Base-by-base conservation (phyloP, 129 eudicot genomes). In the Helianthus annuus region DNA sequence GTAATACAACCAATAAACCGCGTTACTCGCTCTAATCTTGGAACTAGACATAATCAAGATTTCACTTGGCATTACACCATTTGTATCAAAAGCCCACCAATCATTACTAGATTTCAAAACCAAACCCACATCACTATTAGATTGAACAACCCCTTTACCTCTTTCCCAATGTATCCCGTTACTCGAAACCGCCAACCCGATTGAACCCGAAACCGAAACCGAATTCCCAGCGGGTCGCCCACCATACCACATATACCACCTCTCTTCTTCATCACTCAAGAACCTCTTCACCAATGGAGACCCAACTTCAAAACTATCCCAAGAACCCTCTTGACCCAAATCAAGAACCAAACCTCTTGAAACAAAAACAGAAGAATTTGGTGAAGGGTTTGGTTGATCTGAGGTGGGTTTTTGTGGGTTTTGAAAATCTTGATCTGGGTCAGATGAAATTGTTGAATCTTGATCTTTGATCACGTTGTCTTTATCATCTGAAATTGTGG, bases 81-180 rank as follows among this genome's bases (percentile, higher is more conserved):
- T 76, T 13, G 93, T 94, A 80, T 94, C 97, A 69, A 94, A 94
- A 13, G 96, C 90, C 98, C 98, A 94, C 98, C 98, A 94, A 76
- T 90, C 94, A 38, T 46, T 71, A 74, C 98, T 83, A 29, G 82
- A 78, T 64, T 58, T 81, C 96, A 94, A 75, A 54, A 88, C 96
- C 73, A 82, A 42, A 40, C 98, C 98, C 75, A 78, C 89, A 66
- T 86, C 96, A 39, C 72, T 76, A 54, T 84, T 77, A 1, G 98
- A 87, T 58, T 73, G 76, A 44, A 76, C 86, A 11, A 68, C 79
- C 27, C 84, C 83, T 74, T 48, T 73, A 29, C 98, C 93, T 54
- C 97, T 88, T 71, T 88, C 92, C 97, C 98, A 94, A 10, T 86
- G 96, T 42, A 94, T 69, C 52, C 97, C 98, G 70, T 94, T 90